Evolutionary conservation across 2,329 filamentous ascomycete species (phyloP).

Genomic region (Emmonsiellopsis sp.): DNA sequence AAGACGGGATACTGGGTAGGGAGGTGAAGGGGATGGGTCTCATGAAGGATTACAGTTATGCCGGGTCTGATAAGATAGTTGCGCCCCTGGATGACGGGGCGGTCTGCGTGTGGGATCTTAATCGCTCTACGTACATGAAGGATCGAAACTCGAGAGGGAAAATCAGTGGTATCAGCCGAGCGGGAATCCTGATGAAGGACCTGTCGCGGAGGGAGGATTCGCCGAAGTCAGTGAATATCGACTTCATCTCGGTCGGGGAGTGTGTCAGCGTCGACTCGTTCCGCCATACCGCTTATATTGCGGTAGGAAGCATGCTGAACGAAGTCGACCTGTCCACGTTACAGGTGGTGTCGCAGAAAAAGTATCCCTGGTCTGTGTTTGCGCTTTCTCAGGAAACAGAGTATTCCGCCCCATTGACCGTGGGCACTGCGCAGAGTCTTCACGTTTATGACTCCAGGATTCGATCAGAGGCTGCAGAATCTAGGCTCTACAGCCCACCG

Average conservation of each 20-base stretch:
- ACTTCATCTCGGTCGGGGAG: constrained; percentile 54
- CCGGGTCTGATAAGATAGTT: constrained; percentile 52
- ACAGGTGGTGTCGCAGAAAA: constrained; percentile 56
- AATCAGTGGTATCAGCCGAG: constrained; percentile 55
- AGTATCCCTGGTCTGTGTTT: constrained; percentile 74
- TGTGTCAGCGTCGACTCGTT: constrained; percentile 70
- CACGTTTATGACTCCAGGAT: constrained; percentile 70
- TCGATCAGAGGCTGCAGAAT: neutral
- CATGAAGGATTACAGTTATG: constrained; percentile 45
- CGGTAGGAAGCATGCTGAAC: constrained; percentile 64
- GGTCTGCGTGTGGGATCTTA: constrained; percentile 77
- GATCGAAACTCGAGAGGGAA: constrained; percentile 33
- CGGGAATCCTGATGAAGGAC: constrained; percentile 58
- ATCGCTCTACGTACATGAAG: constrained; percentile 22
- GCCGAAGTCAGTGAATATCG: constrained; percentile 16
- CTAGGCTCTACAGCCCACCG: constrained; percentile 24
- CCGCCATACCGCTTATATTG: constrained; percentile 64
- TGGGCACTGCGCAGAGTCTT: constrained; percentile 72
- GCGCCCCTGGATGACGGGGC: constrained; percentile 79
- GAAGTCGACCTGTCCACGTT: constrained; percentile 74
- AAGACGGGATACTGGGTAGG: constrained; percentile 32
- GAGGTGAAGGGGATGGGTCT: constrained; percentile 68
- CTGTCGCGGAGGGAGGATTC: constrained; percentile 51
- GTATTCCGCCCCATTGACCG: constrained; percentile 62
- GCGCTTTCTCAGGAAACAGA: constrained; percentile 60